Evolutionary conservation across 129 eudicot species (phyloP), one percentile per base, ranked within the genome.

Genomic region (Scalesia atractyloides): DNA sequence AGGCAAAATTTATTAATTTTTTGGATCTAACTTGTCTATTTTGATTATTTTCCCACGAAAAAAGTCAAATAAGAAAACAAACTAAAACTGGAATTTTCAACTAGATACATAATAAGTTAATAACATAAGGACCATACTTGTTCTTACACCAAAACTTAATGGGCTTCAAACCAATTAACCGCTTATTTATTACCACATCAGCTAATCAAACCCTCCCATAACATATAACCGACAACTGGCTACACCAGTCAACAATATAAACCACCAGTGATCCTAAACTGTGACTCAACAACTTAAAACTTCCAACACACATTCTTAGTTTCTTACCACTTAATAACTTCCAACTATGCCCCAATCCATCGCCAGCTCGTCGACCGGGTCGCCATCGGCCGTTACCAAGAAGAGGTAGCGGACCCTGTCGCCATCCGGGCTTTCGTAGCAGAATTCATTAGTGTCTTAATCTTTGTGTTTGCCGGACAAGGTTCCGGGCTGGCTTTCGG

Each of bases 381-480:
- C 0, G 75, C 91, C 61, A 33, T 86, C 44, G 91, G 91, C 15
- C 30, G 69, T 15, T 60, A 66, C 80, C 75, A 44, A 46, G 82
- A 83, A 10, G 91, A 86, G 64, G 81, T 83, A 43, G 8, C 56
- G 5, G 85, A 83, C 12, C 84, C 91, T 3, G 70, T 69, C 46
- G 87, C 91, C 77, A 67, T 86, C 52, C 76, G 77, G 76, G 82
- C 83, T 5, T 80, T 85, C 19, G 34, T 81, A 22, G 91, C 88
- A 0, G 91, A 86, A 74, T 86, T 83, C 75, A 80, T 86, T 17
- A 77, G 85, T 50, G 84, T 87, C 15, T 87, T 86, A 3, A 78
- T 86, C 0, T 86, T 86, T 62, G 91, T 86, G 37, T 86, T 86
- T 76, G 91, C 91, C 22, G 91, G 91, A 1, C 80, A 83, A 52